A percentile compares a stretch with the other conserved stretches of the same genome.
These are phyloP conservation scores for Kingdonia uniflora DNA, from an alignment of 164 flowering plant genomes.

Conservation along the genomic window DNA sequence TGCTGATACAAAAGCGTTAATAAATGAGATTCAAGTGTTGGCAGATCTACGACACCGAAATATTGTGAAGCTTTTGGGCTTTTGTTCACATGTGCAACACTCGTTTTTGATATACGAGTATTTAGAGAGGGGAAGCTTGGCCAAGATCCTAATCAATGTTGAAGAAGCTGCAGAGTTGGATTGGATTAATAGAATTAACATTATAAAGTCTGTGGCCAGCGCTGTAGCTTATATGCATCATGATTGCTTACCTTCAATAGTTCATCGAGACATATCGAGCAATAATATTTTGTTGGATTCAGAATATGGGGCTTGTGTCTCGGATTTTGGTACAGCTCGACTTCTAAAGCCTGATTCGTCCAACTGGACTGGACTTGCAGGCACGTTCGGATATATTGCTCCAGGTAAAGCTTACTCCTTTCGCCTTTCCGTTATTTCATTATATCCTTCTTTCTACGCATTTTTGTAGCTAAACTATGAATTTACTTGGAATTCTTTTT, in stretches of 20 bases:
- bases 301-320: conserved; percentile 5
- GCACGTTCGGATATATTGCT: conserved; percentile 7
- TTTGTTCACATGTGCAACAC: conserved; percentile 76
- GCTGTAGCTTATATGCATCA: conserved; percentile 8
- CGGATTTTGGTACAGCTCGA: conserved; percentile 7
- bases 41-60: conserved; percentile 62
- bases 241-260: conserved; percentile 4
- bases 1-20: conserved; percentile 35
- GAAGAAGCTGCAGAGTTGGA: neutral
- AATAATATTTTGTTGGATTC: conserved; percentile 8
- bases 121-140: conserved; percentile 6
- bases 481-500: too few species aligned
- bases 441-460: too few species aligned
- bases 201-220: conserved; percentile 5
- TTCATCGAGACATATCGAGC: conserved; percentile 11
- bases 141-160: neutral
- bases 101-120: conserved; percentile 44
- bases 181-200: conserved; percentile 5
- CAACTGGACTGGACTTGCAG: conserved; percentile 12
- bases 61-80: conserved; percentile 76
- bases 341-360: conserved; percentile 6
- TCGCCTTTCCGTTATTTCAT: too few species aligned
- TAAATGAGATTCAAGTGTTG: conserved; percentile 70
- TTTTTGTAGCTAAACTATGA: too few species aligned
- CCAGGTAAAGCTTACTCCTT: conserved; percentile 8